Conservation (phyloP, 306 rosid genomes). For the Pterocarpus santalinus region DNA sequence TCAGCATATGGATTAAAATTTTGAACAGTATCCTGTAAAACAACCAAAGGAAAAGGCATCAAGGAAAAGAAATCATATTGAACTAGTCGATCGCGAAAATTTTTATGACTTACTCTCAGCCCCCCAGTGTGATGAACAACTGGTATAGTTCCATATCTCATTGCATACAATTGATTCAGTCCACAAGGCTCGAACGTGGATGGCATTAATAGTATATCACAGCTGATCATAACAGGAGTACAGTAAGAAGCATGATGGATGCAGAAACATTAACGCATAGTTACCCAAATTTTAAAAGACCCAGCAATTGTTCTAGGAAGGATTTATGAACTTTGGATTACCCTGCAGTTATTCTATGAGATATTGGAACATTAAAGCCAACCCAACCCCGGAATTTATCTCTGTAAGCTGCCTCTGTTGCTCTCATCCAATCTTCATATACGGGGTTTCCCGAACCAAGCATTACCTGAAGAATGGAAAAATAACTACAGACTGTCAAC, state of each 20-base stretch:
- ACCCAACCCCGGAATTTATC: constrained; percentile 93
- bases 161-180: constrained; percentile 86
- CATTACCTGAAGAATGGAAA: constrained; percentile 69
- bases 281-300: constrained; percentile 39
- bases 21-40: constrained; percentile 77
- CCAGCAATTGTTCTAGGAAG: constrained; percentile 57
- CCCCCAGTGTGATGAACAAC: constrained; percentile 97
- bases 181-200: constrained; percentile 95
- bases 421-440: constrained; percentile 92
- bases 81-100: constrained; percentile 15
- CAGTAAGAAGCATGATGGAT: constrained; percentile 39
- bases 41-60: constrained; percentile 35
- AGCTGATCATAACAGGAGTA: constrained; percentile 60
- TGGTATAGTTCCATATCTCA: constrained; percentile 95
- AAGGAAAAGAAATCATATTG: constrained; percentile 30
- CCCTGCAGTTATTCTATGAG: constrained; percentile 94
- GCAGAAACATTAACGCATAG: constrained; percentile 35
- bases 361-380: constrained; percentile 86
- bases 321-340: constrained; percentile 59
- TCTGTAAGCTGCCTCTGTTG: constrained; percentile 65
- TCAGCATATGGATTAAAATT: constrained; percentile 71
- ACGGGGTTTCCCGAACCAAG: constrained; percentile 78
- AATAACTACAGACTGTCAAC: constrained; percentile 29
- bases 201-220: constrained; percentile 92
- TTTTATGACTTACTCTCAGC: constrained; percentile 75